Evolutionary conservation across 2,329 filamentous ascomycete species (phyloP), one percentile per base, ranked within the genome.

Genomic region (Botryosphaeria dothidea): DNA sequence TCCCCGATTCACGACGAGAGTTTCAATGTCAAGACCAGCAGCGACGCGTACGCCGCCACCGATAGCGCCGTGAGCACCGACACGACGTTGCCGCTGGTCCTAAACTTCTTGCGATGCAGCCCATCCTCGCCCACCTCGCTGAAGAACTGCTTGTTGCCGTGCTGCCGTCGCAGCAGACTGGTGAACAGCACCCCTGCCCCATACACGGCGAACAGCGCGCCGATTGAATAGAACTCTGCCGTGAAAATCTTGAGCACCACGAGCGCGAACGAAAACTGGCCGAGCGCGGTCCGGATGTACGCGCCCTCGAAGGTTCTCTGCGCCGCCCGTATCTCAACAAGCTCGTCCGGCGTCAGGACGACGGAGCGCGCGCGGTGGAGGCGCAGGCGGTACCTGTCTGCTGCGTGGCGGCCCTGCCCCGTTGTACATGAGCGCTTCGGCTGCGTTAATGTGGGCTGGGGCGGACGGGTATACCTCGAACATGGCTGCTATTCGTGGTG

Each of bases 211-310:
- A 97, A 97, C 34, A 99, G 84, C 6, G 95, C 95, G n/a, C 95
- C 95, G 68, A 97, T 97, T 70, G 90, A 88, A 80, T 98, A 98
- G 82, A 99, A 98, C 75, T 98, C 95, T 61, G 89, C 86, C 8
- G 93, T 97, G 81, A 99, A 98, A 78, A 99, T 96, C 81, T 96
- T 97, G 70, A 97, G 87, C 61, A 99, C 92, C 68, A 99, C 89
- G 57, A 99, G 88, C 21, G 94, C 90, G 78, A 99, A 98, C 65
- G 91, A 94, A 82, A 98, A 98, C 74, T 98, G 93, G 3, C 92
- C 92, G 21, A 99, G 87, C 2, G 94, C 93, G 0, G 95, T 99
- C 67, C 95, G 91, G 74, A 97, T 90, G 79, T 98, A 99, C 23
- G 95, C 95, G 23, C 95, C 95, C 79, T 99, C 95, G 72, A 98